These are phyloP conservation scores for Prunus padus DNA, from an alignment of 306 rosid species.

Conservation along the genomic window DNA sequence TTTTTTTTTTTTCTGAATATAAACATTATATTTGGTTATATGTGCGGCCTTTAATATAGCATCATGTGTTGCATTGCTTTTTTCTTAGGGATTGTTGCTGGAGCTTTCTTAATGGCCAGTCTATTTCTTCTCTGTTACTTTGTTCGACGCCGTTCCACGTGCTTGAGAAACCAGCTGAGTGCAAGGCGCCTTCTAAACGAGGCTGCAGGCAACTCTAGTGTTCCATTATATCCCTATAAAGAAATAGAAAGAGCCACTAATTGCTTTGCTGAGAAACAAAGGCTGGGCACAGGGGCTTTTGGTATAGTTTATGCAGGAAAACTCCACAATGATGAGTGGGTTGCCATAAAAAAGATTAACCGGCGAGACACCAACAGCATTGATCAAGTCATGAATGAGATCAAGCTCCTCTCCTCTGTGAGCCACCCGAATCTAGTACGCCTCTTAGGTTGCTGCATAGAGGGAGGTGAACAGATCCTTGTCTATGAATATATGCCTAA, in stretches of 20 bases:
- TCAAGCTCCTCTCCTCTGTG: conserved; percentile 87
- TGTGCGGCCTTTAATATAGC: conserved; percentile 8
- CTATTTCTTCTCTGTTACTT: conserved; percentile 47
- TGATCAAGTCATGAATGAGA: conserved; percentile 96
- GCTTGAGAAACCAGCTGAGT: conserved; percentile 59
- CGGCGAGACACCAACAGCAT: conserved; percentile 73
- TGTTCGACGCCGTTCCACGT: conserved; percentile 60
- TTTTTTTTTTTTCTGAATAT: not conserved
- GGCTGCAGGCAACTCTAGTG: conserved; percentile 81
- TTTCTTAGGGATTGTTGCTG: conserved; percentile 49
- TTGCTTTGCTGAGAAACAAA: conserved; percentile 68
- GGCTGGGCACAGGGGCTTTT: conserved; percentile 91
- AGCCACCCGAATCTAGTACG: conserved; percentile 95
- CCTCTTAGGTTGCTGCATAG: conserved; percentile 91
- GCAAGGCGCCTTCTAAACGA: conserved; percentile 67
- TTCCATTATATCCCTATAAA: conserved; percentile 68
- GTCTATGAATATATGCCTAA: conserved; percentile 89
- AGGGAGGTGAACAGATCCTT: conserved; percentile 87
- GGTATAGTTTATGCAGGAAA: conserved; percentile 92
- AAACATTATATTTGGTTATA: not conserved
- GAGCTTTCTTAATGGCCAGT: conserved; percentile 56
- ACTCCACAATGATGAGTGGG: conserved; percentile 69
- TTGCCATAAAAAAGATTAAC: conserved; percentile 84
- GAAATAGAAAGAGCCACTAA: conserved; percentile 80
- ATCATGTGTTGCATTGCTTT: conserved; percentile 11